These are phyloP conservation scores for Citeromyces matritensis DNA, from an alignment of 805 yeast genomes.

Conservation along the genomic window DNA sequence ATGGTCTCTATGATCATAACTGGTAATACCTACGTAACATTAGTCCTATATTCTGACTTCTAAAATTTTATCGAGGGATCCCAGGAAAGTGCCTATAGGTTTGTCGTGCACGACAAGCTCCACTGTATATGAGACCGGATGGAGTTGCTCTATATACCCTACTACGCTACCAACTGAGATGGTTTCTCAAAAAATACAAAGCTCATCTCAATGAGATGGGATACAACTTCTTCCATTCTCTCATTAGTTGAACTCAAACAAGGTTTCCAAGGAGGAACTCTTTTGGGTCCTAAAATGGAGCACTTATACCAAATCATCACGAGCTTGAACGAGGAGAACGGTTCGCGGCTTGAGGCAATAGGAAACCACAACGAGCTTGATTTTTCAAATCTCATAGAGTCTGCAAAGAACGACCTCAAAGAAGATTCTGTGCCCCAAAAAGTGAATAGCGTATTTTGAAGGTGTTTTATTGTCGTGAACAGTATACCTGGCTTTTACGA, in stretches of 20 bases:
- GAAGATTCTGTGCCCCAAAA: too few relatives aligned
- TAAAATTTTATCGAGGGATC: too few relatives aligned
- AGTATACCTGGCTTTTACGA: too few relatives aligned
- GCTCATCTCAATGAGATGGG: slow-evolving; percentile 28
- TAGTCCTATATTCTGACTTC: too few relatives aligned
- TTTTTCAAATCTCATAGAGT: slow-evolving; percentile 14
- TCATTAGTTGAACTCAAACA: slow-evolving; percentile 48
- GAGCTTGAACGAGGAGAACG: slow-evolving; percentile 32
- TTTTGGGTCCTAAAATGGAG: slow-evolving; percentile 18
- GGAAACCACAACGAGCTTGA: slow-evolving; percentile 6
- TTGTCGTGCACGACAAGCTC: too few relatives aligned
- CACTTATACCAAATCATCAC: slow-evolving; percentile 45
- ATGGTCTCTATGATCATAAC: too few relatives aligned
- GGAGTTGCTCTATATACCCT: too few relatives aligned
- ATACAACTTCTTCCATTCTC: slow-evolving; percentile 31
- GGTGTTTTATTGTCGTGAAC: too few relatives aligned
- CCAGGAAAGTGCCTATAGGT: too few relatives aligned
- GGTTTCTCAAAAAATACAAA: slow-evolving; percentile 20
- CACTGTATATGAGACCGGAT: too few relatives aligned
- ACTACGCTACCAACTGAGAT: slow-evolving; percentile 44
- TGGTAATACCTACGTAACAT: too few relatives aligned
- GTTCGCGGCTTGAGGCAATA: slow-evolving; percentile 16
- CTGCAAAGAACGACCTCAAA: slow-evolving; percentile 22
- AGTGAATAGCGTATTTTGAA: too few relatives aligned
- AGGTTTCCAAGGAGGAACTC: slow-evolving; percentile 16